A percentile compares a stretch with the other conserved stretches of the same genome.
Conservation (phyloP, 73 alveolate species). For the Blepharisma stoltei region DNA sequence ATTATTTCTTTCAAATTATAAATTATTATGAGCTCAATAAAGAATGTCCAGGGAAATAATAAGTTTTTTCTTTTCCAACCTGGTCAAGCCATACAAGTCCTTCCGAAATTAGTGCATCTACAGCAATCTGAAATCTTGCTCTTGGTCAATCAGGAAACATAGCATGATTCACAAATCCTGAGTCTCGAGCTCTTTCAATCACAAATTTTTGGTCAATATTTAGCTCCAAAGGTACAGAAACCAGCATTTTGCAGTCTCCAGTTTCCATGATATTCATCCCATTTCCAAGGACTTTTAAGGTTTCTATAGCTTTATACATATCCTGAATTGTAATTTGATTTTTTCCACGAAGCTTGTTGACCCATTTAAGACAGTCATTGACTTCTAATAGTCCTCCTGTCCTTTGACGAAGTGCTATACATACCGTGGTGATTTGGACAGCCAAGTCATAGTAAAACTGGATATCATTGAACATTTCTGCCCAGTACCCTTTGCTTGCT, state of each 20-base stretch:
- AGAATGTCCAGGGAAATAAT: constrained; percentile 23
- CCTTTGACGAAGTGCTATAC: not conserved
- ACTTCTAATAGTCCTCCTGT: constrained; percentile 16
- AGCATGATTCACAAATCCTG: not conserved
- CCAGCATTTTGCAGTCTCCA: constrained; percentile 14
- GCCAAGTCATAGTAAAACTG: constrained; percentile 20
- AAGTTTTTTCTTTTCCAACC: not conserved
- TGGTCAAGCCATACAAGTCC: constrained; percentile 17
- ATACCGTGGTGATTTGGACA: constrained; percentile 15
- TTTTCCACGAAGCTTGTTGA: constrained; percentile 4
- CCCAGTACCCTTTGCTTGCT: constrained; percentile 2
- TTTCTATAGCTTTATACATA: not conserved
- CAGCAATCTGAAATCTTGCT: not conserved
- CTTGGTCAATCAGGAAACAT: not conserved
- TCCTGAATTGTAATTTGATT: not conserved
- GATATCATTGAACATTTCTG: not conserved
- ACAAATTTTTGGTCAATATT: constrained; percentile 1
- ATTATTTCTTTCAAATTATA: no score
- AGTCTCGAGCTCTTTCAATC: not conserved
- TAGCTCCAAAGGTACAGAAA: constrained; percentile 21
- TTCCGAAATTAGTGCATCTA: constrained; percentile 7
- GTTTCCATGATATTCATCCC: constrained; percentile 16
- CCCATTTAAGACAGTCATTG: constrained; percentile 22
- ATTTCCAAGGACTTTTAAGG: constrained; percentile 19
- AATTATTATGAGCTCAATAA: not conserved